These are phyloP conservation scores for Fusarium decemcellulare DNA, from an alignment of 2,329 filamentous ascomycete genomes.

Conservation along the genomic window DNA sequence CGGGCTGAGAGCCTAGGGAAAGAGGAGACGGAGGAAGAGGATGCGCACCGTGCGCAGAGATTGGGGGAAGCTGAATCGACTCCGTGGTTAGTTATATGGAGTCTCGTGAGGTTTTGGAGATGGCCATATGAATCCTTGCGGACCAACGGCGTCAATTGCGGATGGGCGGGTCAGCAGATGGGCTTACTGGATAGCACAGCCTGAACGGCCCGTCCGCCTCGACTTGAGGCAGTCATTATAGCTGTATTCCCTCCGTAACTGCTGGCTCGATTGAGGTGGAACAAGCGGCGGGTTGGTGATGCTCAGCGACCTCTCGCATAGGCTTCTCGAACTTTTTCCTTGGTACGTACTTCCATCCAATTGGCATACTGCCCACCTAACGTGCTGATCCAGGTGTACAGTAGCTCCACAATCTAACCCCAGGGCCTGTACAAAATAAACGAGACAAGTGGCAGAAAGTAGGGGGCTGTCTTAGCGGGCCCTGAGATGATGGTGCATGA, in stretches of 20 bases:
- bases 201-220: constrained; percentile 66
- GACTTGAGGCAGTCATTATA: constrained; percentile 68
- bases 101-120: constrained; percentile 4
- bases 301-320: constrained; percentile 29
- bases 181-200: constrained; percentile 65
- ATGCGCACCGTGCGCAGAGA: constrained; percentile 57
- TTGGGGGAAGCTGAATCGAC: constrained; percentile 46
- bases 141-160: constrained; percentile 37
- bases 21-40: constrained; percentile 44
- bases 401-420: no score
- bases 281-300: constrained; percentile 37
- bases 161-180: not conserved
- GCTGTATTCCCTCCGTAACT: constrained; percentile 20
- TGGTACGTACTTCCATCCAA: no score
- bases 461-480: no score
- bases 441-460: no score
- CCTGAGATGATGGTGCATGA: no score
- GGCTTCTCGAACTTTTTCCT: constrained; percentile 46
- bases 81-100: constrained; percentile 25
- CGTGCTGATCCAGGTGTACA: no score
- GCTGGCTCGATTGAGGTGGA: constrained; percentile 29
- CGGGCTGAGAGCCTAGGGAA: constrained; percentile 48
- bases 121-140: not conserved
- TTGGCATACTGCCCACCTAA: no score
- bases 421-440: no score